Base-by-base conservation (phyloP, 2,329 filamentous ascomycete species). In the Cytospora schulzeri region DNA sequence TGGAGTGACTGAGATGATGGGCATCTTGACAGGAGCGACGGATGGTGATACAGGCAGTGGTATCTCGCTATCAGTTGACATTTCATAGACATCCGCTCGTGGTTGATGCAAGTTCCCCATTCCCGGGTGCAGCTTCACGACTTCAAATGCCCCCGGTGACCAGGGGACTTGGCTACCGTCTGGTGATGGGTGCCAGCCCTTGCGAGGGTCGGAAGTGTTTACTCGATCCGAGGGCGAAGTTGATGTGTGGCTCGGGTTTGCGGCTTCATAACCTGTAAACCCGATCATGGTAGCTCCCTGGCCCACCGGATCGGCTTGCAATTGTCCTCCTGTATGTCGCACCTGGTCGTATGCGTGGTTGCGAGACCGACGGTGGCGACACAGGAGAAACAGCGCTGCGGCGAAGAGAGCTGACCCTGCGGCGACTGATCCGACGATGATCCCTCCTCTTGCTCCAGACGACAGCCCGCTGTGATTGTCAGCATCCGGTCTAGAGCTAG, bases 241-340 rank as follows among this genome's bases (percentile, higher is more conserved):
- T 28, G 63, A 59, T 8, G 51, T 24, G 38, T 50, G 35, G 29
- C 31, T 65, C 41, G 35, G 4, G 22, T 57, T 41, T 24, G 51
- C 57, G 60, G 62, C 29, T 19, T 57, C 33, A 12, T 33, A 41
- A 57, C 38, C 51, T 26, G 38, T 51, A 6, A 56, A 26, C 22
- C 51, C 59, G 12, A 56, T 50, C 1, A 41, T 48, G n/a, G 28
- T 57, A 56, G 53, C 14, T 14, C 54, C 52, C 38, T 58, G 45
- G 59, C 60, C 35, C 19, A 26, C 17, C 15, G 33, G 26, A 53
- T 24, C 15, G 50, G 24, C 57, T 26, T 41, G 53, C 33, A 51
- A 64, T 65, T 65, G 17, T 69, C 66, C n/a, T 69, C 50, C 69
- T 72, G 76, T 73, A 8, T 72, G 72, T 38, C 71, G 72, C 29